Base-by-base conservation (phyloP, 495 filamentous ascomycete genomes). In the Polyplosphaeria fusca region DNA sequence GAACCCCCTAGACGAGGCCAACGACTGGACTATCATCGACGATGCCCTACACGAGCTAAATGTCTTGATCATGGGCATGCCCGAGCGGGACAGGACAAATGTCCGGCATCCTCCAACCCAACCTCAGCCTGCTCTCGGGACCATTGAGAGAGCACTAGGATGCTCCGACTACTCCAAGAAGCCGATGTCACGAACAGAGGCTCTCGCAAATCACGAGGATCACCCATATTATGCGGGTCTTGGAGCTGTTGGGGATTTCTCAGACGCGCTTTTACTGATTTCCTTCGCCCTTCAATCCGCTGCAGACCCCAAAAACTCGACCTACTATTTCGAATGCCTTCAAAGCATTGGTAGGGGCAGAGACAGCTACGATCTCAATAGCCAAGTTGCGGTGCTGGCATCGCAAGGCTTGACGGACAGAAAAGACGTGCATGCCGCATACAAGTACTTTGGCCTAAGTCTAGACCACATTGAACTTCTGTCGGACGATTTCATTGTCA, bases 401-500 rank as follows among this genome's bases (percentile, higher is more conserved):
- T 77, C 76, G 11, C 37, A 70, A 52, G 75, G 73, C 13, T 47
- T 70, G 13, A 55, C 74, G 14, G 74, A 72, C 50, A 51, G 69
- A 30, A 52, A 66, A 16, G 75, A 78, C 30, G 44, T 80, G 2
- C 53, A 58, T 0, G 48, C 63, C 20, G 82, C 84, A 5, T 86
- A 81, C 61, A 60, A 70, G 32, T 80, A 75, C 48, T 79, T 87
- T 50, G 75, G 72, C 9, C 64, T 85, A 0, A 63, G 66, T 16
- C 53, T 66, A 22, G 60, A 39, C 1, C 49, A 76, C 26, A 70
- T 73, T 25, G 40, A 39, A 4, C 58, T 63, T 27, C 63, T 80
- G 35, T 74, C 71, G 4, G 82, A 85, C 19, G 80, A 83, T 7
- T 73, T 61, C 43, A 82, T 87, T 25, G 75, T 85, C 45, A 77